Evolutionary conservation across 2,329 filamentous ascomycete genomes (phyloP).

Genomic region (Tolypocladium ophioglossoides): DNA sequence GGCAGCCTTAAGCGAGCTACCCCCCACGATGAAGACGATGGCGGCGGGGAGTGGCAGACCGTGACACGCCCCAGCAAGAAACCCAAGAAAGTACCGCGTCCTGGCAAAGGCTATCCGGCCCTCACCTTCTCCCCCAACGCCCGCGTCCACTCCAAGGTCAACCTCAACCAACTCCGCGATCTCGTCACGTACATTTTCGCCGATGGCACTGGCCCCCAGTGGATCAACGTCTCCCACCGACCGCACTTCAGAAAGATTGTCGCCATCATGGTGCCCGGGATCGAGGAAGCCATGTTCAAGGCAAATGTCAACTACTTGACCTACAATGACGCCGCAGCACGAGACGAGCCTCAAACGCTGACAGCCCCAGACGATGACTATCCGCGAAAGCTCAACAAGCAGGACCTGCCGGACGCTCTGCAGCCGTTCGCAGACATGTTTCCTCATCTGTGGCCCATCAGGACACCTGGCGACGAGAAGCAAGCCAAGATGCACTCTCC

Average conservation of each 20-base stretch:
- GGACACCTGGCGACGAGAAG: slow-evolving; percentile 76
- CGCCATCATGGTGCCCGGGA: slow-evolving; percentile 79
- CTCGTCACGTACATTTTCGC: slow-evolving; percentile 57
- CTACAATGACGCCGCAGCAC: slow-evolving; percentile 28
- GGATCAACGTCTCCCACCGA: slow-evolving; percentile 52
- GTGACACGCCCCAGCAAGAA: slow-evolving; percentile 46
- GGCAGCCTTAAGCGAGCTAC: slow-evolving; percentile 38
- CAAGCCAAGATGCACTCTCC: slow-evolving; percentile 78
- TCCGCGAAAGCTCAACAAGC: slow-evolving; percentile 40
- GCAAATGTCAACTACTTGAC: slow-evolving; percentile 38
- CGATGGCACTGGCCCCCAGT: slow-evolving; percentile 53
- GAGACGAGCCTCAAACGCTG: slow-evolving; percentile 15
- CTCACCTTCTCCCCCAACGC: slow-evolving; percentile 47
- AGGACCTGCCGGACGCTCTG: slow-evolving; percentile 41
- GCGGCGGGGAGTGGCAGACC: slow-evolving; percentile 41
- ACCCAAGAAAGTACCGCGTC: slow-evolving; percentile 48
- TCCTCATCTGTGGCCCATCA: slow-evolving; percentile 78
- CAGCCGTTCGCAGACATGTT: slow-evolving; percentile 74
- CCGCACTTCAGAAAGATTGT: slow-evolving; percentile 69
- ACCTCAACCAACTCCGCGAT: slow-evolving; percentile 51
- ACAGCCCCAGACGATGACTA: slow-evolving; percentile 49
- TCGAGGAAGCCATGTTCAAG: slow-evolving; percentile 86
- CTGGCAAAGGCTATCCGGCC: slow-evolving; percentile 46
- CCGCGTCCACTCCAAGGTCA: slow-evolving; percentile 51
- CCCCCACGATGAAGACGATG: slow-evolving; percentile 29